These are phyloP conservation scores for Deuterostichococcus epilithicus DNA, from an alignment of 139 green algal species.

Conservation along the genomic window DNA sequence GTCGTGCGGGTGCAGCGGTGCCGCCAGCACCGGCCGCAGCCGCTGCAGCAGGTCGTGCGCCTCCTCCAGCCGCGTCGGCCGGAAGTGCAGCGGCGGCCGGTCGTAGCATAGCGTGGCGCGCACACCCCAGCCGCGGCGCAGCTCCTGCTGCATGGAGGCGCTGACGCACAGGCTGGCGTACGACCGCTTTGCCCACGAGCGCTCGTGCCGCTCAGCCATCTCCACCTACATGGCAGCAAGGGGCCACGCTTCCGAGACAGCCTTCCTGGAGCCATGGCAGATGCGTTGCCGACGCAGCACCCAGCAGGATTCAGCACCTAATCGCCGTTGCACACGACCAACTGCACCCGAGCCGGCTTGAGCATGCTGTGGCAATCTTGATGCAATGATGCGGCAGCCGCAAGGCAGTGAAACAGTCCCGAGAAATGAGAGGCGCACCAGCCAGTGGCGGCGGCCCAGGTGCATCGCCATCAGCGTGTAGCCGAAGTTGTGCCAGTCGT, in stretches of 20 bases:
- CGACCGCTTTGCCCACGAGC: constrained; percentile 39
- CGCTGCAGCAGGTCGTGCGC: constrained; percentile 35
- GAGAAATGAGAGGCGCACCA: constrained; percentile 36
- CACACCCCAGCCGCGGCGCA: constrained; percentile 61
- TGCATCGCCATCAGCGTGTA: constrained; percentile 84
- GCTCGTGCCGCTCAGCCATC: constrained; percentile 59
- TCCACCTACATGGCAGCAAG: constrained; percentile 38
- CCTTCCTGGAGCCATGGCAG: too few species aligned
- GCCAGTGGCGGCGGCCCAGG: constrained; percentile 38
- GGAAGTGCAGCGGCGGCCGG: constrained; percentile 72
- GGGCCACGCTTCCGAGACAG: background rate
- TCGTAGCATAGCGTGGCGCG: constrained; percentile 86
- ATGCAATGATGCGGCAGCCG: background rate
- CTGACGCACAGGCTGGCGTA: constrained; percentile 84
- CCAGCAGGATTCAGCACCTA: too few species aligned
- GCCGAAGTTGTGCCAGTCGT: constrained; percentile 97
- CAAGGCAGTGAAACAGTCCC: too few species aligned
- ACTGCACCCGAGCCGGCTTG: too few species aligned
- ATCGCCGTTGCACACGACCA: too few species aligned
- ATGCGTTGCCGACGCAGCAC: too few species aligned
- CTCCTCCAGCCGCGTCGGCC: constrained; percentile 23
- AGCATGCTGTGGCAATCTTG: too few species aligned
- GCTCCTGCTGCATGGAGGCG: constrained; percentile 73
- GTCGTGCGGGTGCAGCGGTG: constrained; percentile 28
- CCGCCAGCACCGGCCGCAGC: constrained; percentile 19